Evolutionary conservation across 1,139 yeast genomes (phyloP).

Genomic region (Magnusiomyces tetraspermus): DNA sequence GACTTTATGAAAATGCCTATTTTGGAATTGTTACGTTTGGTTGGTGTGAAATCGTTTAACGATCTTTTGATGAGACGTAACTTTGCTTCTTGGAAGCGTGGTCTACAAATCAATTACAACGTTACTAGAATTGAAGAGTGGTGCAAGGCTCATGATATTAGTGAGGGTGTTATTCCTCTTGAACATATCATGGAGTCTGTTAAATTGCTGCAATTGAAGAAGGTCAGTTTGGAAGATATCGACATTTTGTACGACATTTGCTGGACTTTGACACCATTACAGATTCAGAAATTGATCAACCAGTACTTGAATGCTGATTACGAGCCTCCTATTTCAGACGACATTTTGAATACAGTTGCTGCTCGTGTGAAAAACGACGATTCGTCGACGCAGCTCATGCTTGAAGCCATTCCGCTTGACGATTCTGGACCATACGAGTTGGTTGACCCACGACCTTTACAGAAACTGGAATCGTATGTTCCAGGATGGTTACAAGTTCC

Average conservation of each 20-base stretch:
- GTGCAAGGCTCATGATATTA: slow-evolving; percentile 92
- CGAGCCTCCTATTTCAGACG: slow-evolving; percentile 86
- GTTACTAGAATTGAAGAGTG: slow-evolving; percentile 96
- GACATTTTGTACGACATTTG: slow-evolving; percentile 92
- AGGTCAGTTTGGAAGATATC: slow-evolving; percentile 82
- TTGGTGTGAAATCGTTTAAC: slow-evolving; percentile 92
- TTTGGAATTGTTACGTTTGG: slow-evolving; percentile 71
- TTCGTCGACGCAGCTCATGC: slow-evolving; percentile 32
- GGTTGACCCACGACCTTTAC: slow-evolving; percentile 74
- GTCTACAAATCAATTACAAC: slow-evolving; percentile 91
- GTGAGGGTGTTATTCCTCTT: slow-evolving; percentile 81
- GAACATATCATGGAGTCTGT: slow-evolving; percentile 91
- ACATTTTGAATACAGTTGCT: slow-evolving; percentile 75
- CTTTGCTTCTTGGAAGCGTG: slow-evolving; percentile 96
- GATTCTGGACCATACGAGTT: slow-evolving; percentile 78
- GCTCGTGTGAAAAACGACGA: slow-evolving; percentile 57
- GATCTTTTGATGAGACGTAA: slow-evolving; percentile 92
- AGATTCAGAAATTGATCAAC: slow-evolving; percentile 82
- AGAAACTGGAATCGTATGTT: slow-evolving; percentile 88
- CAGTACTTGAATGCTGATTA: slow-evolving; percentile 92
- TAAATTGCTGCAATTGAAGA: slow-evolving; percentile 82
- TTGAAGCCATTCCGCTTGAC: slow-evolving; percentile 51
- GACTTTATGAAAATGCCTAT: slow-evolving; percentile 82
- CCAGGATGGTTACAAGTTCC: slow-evolving; percentile 94
- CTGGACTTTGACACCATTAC: slow-evolving; percentile 87